Conservation (phyloP, 2,329 filamentous ascomycete species). For the Exophiala bonariae region DNA sequence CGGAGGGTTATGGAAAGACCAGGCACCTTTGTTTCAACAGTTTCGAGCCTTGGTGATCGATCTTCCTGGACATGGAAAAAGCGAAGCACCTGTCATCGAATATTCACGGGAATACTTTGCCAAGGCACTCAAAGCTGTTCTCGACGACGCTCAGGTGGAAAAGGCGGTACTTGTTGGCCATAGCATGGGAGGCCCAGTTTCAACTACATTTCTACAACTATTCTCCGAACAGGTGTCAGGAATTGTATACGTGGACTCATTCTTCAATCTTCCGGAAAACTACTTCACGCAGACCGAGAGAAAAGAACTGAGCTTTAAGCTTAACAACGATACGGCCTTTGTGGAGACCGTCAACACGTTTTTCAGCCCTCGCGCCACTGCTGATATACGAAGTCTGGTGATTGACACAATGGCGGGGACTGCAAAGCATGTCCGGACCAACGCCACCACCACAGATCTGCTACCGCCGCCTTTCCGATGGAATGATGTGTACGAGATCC, state of each 20-base stretch:
- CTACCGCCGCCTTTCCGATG: slow-evolving; percentile 2
- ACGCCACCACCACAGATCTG: slow-evolving; percentile 8
- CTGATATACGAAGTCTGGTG: background rate
- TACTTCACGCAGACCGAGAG: slow-evolving; percentile 1
- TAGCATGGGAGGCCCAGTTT: slow-evolving; percentile 14
- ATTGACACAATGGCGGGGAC: slow-evolving; percentile 8
- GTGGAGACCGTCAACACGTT: background rate
- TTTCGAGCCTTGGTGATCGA: slow-evolving; percentile 9
- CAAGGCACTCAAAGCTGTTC: background rate
- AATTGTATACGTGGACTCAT: slow-evolving; percentile 15
- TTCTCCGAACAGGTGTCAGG: background rate
- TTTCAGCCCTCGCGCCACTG: background rate
- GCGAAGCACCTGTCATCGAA: slow-evolving; percentile 3
- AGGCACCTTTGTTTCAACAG: slow-evolving; percentile 1
- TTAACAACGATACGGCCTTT: slow-evolving; percentile 1
- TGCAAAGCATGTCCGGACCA: slow-evolving; percentile 5
- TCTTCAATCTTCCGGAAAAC: slow-evolving; percentile 16
- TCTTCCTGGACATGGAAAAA: slow-evolving; percentile 12
- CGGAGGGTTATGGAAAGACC: slow-evolving; percentile 6
- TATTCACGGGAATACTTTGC: slow-evolving; percentile 9
- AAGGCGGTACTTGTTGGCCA: slow-evolving; percentile 9
- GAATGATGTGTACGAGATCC: slow-evolving; percentile 7
- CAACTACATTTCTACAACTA: slow-evolving; percentile 12
- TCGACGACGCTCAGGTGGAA: background rate
- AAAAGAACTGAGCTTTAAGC: background rate